phyloP scores from a whole-genome alignment of 768 basidiomycete species.

The Cantharellus anzutake region DNA sequence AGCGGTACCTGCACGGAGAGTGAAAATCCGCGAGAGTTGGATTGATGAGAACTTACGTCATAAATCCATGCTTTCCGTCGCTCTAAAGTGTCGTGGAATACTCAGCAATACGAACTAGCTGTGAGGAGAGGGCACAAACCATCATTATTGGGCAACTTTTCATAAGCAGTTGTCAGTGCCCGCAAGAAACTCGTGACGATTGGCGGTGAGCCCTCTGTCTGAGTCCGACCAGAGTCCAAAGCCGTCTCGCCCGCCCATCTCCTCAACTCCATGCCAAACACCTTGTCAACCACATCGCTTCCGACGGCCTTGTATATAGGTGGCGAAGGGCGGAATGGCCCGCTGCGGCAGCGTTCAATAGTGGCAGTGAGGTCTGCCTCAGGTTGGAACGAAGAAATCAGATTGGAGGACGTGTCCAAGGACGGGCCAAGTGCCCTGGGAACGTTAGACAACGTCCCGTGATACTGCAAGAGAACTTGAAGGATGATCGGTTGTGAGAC shows the following conservation, averaged over 20 bases:
- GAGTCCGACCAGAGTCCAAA: slow-evolving; percentile 31
- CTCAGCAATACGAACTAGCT: not conserved
- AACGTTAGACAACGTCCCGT: slow-evolving; percentile 55
- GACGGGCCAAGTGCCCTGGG: slow-evolving; percentile 47
- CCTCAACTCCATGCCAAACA: slow-evolving; percentile 81
- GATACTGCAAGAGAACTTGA: slow-evolving; percentile 68
- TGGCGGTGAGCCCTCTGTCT: slow-evolving; percentile 48
- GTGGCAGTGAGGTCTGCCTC: slow-evolving; percentile 72
- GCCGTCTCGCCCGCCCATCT: slow-evolving; percentile 73
- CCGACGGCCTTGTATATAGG: slow-evolving; percentile 75
- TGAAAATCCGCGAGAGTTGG: slow-evolving; percentile 13
- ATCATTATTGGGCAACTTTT: slow-evolving; percentile 36
- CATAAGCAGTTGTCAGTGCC: slow-evolving; percentile 45
- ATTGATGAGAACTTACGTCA: slow-evolving; percentile 25
- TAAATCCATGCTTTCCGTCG: slow-evolving; percentile 89
- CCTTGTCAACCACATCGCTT: slow-evolving; percentile 67
- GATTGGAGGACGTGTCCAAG: slow-evolving; percentile 47
- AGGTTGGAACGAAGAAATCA: slow-evolving; percentile 72
- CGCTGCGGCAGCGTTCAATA: slow-evolving; percentile 84
- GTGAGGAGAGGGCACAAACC: slow-evolving; percentile 21
- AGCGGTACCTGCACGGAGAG: slow-evolving; percentile 30
- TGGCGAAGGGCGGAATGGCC: slow-evolving; percentile 73
- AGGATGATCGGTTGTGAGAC: not conserved
- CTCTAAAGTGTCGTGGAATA: slow-evolving; percentile 24
- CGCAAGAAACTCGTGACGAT: slow-evolving; percentile 49